Conservation (phyloP, 2,329 filamentous ascomycete species). For the Colletotrichum sp. region DNA sequence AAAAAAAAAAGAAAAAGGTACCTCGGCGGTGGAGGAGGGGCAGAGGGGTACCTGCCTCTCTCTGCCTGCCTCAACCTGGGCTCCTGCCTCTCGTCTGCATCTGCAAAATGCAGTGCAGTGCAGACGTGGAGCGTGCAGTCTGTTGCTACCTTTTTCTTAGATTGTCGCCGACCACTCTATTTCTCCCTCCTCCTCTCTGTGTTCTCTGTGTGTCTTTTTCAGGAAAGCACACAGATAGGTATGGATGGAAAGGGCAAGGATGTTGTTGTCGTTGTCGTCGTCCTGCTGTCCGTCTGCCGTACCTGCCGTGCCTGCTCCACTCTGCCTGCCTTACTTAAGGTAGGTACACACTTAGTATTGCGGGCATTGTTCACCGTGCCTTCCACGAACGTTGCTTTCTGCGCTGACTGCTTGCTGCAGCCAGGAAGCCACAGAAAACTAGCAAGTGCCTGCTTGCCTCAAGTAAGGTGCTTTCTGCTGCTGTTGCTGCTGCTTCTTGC, state of each 20-base stretch:
- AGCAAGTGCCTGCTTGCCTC: not conserved
- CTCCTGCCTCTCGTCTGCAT: not conserved
- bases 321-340: not conserved
- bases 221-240: not conserved
- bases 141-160: not conserved
- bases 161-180: not conserved
- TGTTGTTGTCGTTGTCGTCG: not conserved
- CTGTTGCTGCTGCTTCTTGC: not conserved
- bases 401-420: not conserved
- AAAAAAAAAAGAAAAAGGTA: not conserved
- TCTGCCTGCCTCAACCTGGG: not conserved
- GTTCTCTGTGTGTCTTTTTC: not conserved
- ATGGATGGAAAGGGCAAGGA: not conserved
- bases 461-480: not conserved
- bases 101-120: not conserved
- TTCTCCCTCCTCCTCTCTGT: not conserved
- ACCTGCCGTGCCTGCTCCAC: not conserved
- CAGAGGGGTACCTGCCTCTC: not conserved
- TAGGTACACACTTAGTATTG: not conserved
- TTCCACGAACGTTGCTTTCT: not conserved
- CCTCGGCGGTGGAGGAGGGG: not conserved
- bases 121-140: not conserved
- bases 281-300: not conserved
- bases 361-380: not conserved
- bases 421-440: not conserved